phyloP scores from a whole-genome alignment of 495 filamentous ascomycete species.

The Platismatia glauca region DNA sequence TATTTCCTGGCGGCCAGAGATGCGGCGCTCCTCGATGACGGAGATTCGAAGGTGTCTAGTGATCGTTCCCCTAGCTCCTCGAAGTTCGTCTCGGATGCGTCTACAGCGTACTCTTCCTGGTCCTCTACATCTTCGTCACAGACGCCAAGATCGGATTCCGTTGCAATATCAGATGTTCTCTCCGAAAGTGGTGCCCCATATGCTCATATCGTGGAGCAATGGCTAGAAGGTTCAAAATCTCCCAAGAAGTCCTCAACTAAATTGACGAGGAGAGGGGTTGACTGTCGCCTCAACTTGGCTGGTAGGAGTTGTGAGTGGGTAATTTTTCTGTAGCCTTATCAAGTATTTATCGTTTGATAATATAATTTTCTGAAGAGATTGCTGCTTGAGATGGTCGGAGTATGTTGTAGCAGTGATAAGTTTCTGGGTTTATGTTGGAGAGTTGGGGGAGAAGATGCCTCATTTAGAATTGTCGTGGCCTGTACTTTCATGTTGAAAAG shows the following conservation, averaged over 20 bases:
- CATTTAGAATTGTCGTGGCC: no score
- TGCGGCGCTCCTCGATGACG: no score
- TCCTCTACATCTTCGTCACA: not conserved
- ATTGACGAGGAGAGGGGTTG: not conserved
- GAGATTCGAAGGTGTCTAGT: not conserved
- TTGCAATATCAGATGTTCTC: not conserved
- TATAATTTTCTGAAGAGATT: no score
- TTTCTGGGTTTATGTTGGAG: no score
- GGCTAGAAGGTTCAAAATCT: not conserved
- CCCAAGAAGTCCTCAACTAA: not conserved
- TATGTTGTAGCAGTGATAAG: no score
- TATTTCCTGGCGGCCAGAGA: not conserved
- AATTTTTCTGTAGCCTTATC: not conserved
- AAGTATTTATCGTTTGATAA: not conserved
- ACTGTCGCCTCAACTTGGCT: not conserved
- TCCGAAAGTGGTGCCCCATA: not conserved
- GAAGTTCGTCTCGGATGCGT: not conserved
- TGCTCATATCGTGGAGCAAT: not conserved
- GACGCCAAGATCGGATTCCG: not conserved
- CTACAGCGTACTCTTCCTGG: not conserved
- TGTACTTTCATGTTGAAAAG: no score
- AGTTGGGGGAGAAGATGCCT: no score
- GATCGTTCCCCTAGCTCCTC: not conserved
- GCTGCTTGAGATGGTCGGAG: no score
- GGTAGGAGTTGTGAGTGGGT: constrained; percentile 3